A percentile compares a stretch with the other conserved stretches of the same genome.
Evolutionary conservation across 768 basidiomycete species (phyloP).

Genomic region (Mrakia blollopis): DNA sequence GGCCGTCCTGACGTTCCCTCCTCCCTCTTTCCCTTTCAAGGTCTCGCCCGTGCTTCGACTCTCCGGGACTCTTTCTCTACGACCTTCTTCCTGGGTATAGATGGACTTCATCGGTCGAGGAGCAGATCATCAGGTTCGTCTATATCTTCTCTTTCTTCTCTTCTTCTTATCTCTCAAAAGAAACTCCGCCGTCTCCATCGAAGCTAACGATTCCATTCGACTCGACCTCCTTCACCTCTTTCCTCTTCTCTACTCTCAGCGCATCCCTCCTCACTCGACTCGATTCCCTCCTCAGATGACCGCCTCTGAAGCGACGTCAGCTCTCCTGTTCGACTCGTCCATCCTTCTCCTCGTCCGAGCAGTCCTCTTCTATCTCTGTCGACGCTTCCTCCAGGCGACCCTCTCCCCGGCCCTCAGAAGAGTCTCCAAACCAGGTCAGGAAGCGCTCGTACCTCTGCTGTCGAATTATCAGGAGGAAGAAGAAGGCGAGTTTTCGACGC

Average conservation of each 20-base stretch:
- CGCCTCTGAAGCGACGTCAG: neutral
- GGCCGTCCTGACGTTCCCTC: too few species aligned
- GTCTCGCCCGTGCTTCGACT: too few species aligned
- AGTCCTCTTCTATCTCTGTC: constrained; percentile 24
- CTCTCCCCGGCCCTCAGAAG: constrained; percentile 20
- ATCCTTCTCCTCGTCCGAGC: constrained; percentile 16
- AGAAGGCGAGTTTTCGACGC: neutral
- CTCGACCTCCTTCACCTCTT: too few species aligned
- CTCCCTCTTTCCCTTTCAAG: too few species aligned
- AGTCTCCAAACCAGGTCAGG: constrained; percentile 4
- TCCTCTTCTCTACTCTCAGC: too few species aligned
- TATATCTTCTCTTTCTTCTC: too few species aligned
- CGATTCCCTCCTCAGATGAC: neutral
- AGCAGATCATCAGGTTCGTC: neutral
- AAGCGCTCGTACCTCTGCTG: neutral
- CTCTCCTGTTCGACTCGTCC: constrained; percentile 17
- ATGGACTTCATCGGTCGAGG: too few species aligned
- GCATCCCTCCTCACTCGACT: neutral
- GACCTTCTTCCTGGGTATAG: too few species aligned
- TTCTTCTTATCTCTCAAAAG: too few species aligned
- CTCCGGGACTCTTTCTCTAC: too few species aligned
- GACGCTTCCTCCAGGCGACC: constrained; percentile 25
- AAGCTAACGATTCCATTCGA: too few species aligned
- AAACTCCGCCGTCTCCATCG: too few species aligned
- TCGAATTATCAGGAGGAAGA: neutral